Evolutionary conservation across 305 asterid genomes (phyloP).

Genomic region (Coffea humblotiana): DNA sequence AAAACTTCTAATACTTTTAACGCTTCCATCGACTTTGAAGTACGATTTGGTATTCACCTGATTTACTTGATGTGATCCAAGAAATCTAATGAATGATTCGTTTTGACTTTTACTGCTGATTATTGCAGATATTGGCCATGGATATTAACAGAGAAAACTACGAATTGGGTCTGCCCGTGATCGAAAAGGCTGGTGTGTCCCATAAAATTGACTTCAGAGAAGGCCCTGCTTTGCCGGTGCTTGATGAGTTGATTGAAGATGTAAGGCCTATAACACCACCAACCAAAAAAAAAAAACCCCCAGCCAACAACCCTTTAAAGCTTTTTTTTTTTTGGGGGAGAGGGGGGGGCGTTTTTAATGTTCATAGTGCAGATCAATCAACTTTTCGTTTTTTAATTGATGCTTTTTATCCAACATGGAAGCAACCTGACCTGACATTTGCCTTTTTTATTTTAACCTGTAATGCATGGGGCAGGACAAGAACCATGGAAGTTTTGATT

Average conservation of each 20-base stretch:
- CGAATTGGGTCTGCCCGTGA: slow-evolving; percentile 80
- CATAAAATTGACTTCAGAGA: slow-evolving; percentile 83
- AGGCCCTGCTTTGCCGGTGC: slow-evolving; percentile 90
- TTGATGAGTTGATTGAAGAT: slow-evolving; percentile 66
- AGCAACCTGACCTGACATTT: not conserved
- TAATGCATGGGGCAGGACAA: slow-evolving; percentile 33
- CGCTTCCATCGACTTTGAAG: too few relatives aligned
- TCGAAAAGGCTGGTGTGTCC: slow-evolving; percentile 86
- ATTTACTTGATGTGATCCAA: not conserved
- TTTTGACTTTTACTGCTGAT: not conserved
- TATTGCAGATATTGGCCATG: slow-evolving; percentile 87
- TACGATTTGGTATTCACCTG: too few relatives aligned
- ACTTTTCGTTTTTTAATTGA: too few relatives aligned
- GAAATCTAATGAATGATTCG: not conserved
- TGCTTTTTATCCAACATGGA: not conserved
- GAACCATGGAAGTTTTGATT: slow-evolving; percentile 58
- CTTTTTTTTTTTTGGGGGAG: too few relatives aligned
- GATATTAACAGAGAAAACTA: slow-evolving; percentile 83
- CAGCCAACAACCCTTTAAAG: not conserved
- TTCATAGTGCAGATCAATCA: too few relatives aligned
- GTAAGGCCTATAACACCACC: slow-evolving; percentile 26
- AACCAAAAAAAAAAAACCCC: not conserved
- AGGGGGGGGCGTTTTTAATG: too few relatives aligned
- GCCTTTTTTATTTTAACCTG: not conserved
- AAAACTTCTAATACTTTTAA: too few relatives aligned